Conservation (phyloP, 73 alveolate genomes). For the Tetrahymena elliotti region DNA sequence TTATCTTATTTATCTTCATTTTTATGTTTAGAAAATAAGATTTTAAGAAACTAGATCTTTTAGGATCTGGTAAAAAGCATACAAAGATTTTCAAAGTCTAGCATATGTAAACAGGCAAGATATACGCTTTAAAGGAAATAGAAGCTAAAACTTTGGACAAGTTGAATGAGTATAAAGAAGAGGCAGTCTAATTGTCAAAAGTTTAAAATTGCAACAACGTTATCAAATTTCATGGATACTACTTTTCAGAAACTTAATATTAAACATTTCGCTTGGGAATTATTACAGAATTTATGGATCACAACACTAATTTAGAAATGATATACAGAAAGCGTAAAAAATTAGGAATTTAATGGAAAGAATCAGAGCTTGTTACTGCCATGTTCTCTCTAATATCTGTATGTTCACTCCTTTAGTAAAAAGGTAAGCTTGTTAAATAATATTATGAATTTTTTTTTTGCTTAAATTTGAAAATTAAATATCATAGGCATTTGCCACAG, state of each 20-base stretch:
- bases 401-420: slow-evolving; percentile 67
- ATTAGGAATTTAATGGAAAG: slow-evolving; percentile 64
- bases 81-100: slow-evolving; percentile 84
- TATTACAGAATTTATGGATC: slow-evolving; percentile 88
- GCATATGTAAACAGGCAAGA: slow-evolving; percentile 77
- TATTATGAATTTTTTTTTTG: background rate
- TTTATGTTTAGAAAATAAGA: slow-evolving; percentile 77
- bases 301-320: slow-evolving; percentile 78
- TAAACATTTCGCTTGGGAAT: slow-evolving; percentile 90
- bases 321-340: slow-evolving; percentile 85
- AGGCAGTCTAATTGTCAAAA: slow-evolving; percentile 88
- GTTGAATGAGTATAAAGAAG: slow-evolving; percentile 94
- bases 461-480: background rate
- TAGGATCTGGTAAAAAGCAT: slow-evolving; percentile 91
- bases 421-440: background rate
- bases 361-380: slow-evolving; percentile 75
- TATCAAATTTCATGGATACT: slow-evolving; percentile 87
- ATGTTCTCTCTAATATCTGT: slow-evolving; percentile 82
- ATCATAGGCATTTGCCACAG: slow-evolving; percentile 89
- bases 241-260: slow-evolving; percentile 88
- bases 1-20: background rate
- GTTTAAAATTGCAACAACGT: slow-evolving; percentile 89
- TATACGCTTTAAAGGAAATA: slow-evolving; percentile 88
- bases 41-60: slow-evolving; percentile 89
- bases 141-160: slow-evolving; percentile 92